Evolutionary conservation across 805 yeast genomes (phyloP).

Genomic region (Schizosaccharomyces lindneri): DNA sequence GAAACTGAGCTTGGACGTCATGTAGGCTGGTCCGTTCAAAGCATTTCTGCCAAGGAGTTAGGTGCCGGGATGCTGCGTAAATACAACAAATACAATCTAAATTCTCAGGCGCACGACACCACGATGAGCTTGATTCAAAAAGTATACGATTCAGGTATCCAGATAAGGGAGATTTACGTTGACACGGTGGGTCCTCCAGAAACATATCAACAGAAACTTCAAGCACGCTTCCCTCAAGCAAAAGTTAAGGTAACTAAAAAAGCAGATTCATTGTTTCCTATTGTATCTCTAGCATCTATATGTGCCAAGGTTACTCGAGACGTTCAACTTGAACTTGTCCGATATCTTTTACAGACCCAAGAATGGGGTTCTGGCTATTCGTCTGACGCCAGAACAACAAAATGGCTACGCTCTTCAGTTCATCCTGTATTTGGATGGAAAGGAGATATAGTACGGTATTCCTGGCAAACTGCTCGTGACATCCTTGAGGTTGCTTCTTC

Average conservation of each 20-base stretch:
- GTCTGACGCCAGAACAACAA: constrained; percentile 64
- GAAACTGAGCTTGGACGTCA: constrained; percentile 23
- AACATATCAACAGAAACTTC: constrained; percentile 53
- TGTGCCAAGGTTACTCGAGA: constrained; percentile 95
- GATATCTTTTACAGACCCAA: constrained; percentile 12
- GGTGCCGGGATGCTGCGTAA: constrained; percentile 67
- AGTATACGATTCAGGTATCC: constrained; percentile 35
- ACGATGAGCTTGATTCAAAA: constrained; percentile 57
- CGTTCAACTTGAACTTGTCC: constrained; percentile 14
- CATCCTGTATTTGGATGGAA: constrained; percentile 76
- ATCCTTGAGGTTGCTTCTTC: constrained; percentile 19
- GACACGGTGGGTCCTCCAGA: constrained; percentile 96
- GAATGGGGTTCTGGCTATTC: constrained; percentile 85
- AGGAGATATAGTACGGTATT: constrained; percentile 37
- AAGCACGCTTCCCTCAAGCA: constrained; percentile 39
- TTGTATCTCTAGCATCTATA: constrained; percentile 83
- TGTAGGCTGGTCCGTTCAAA: constrained; percentile 72
- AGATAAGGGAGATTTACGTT: constrained; percentile 48
- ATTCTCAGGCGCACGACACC: constrained; percentile 90
- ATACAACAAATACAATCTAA: constrained; percentile 41
- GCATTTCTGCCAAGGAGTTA: constrained; percentile 69
- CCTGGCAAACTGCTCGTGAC: constrained; percentile 85
- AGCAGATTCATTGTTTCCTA: constrained; percentile 79
- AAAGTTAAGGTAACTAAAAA: constrained; percentile 71
- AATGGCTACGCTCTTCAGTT: constrained; percentile 40